These are phyloP conservation scores for Debaryomycetaceae sp. DNA, from an alignment of 1,139 yeast species.

Conservation along the genomic window DNA sequence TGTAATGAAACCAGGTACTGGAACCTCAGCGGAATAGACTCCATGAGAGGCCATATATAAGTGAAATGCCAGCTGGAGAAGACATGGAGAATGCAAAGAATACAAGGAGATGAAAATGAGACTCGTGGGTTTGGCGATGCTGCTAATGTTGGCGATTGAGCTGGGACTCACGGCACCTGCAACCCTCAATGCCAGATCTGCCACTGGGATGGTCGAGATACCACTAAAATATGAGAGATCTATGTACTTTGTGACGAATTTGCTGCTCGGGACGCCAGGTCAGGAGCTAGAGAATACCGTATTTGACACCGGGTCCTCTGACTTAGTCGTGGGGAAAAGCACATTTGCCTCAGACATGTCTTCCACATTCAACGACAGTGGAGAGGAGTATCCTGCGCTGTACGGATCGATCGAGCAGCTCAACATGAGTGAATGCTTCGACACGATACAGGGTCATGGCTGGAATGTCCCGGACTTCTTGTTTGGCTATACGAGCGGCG, in stretches of 20 bases:
- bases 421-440: slow-evolving; percentile 8
- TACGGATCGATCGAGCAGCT: slow-evolving; percentile 16
- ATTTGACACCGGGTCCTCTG: slow-evolving; percentile 23
- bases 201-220: neutral
- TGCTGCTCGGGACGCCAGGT: slow-evolving; percentile 14
- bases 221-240: neutral
- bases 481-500: slow-evolving; percentile 8
- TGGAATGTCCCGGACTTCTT: slow-evolving; percentile 5
- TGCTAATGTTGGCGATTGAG: neutral
- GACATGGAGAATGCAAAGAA: too few species aligned
- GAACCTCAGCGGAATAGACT: neutral
- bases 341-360: slow-evolving; percentile 10
- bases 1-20: neutral
- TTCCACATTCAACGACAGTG: slow-evolving; percentile 8
- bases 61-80: too few species aligned
- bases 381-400: slow-evolving; percentile 5
- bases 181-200: neutral
- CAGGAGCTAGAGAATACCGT: slow-evolving; percentile 12
- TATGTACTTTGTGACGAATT: slow-evolving; percentile 12
- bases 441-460: slow-evolving; percentile 6
- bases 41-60: too few species aligned
- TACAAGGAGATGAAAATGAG: neutral
- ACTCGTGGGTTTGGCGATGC: neutral
- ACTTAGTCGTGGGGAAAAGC: slow-evolving; percentile 12
- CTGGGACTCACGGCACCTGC: neutral